Percentiles rank a stretch among this genome's conserved stretches.
Evolutionary conservation across 768 basidiomycete species (phyloP).

Genomic region (Russula ochroleuca): DNA sequence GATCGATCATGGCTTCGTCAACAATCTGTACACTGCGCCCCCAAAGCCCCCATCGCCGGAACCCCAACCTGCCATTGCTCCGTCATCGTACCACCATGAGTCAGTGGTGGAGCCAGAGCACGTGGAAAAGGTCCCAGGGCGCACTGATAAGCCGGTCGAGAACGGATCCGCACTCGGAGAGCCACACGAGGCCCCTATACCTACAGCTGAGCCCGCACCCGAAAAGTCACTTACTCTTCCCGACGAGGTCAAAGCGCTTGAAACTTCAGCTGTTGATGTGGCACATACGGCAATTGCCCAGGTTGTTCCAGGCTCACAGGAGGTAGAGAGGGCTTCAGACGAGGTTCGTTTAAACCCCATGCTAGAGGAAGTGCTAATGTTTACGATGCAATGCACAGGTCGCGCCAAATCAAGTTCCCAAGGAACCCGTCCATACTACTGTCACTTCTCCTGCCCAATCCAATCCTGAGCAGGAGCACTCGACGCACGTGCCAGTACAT

Average conservation of each 20-base stretch:
- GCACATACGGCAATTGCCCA: conserved; percentile 10
- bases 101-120: conserved; percentile 11
- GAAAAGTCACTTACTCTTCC: background rate
- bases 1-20: conserved; percentile 34
- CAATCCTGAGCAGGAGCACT: conserved; percentile 5
- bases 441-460: background rate
- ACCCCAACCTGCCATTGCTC: background rate
- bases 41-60: conserved; percentile 17
- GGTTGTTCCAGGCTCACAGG: conserved; percentile 14
- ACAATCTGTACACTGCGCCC: conserved; percentile 33
- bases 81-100: conserved; percentile 8
- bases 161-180: conserved; percentile 15
- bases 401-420: background rate
- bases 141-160: background rate
- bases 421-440: background rate
- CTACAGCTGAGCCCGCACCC: background rate
- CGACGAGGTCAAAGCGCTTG: conserved; percentile 1
- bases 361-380: too few species aligned
- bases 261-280: conserved; percentile 5
- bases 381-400: background rate
- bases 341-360: conserved; percentile 6
- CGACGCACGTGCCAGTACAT: conserved; percentile 17
- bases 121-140: conserved; percentile 6
- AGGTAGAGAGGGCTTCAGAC: conserved; percentile 12
- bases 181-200: conserved; percentile 7